These are phyloP conservation scores for Hemisphaericaspora nanyangensis DNA, from an alignment of 805 yeast genomes.

Conservation along the genomic window DNA sequence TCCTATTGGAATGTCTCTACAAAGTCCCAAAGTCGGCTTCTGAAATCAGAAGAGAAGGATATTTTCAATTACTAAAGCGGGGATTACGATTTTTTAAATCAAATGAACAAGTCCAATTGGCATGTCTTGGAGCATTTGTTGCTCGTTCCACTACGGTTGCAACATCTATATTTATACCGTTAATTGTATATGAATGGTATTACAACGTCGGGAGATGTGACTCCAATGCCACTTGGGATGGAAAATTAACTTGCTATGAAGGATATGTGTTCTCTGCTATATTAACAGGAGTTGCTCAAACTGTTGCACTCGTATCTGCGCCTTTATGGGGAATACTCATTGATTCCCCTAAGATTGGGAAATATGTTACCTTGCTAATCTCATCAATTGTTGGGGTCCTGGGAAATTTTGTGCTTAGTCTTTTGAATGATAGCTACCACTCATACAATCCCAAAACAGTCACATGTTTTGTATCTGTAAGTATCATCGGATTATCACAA, in stretches of 20 bases:
- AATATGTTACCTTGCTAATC: constrained; percentile 23
- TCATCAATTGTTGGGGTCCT: constrained; percentile 32
- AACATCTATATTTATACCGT: constrained; percentile 58
- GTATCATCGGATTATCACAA: constrained; percentile 54
- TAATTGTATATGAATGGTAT: constrained; percentile 57
- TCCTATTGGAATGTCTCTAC: constrained; percentile 43
- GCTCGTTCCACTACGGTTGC: constrained; percentile 62
- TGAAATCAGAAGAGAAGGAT: constrained; percentile 19
- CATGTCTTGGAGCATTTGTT: constrained; percentile 59
- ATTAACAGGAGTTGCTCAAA: constrained; percentile 63
- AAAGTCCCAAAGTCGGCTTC: constrained; percentile 28
- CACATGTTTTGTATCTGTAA: constrained; percentile 37
- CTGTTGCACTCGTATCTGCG: constrained; percentile 53
- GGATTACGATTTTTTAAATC: constrained; percentile 48
- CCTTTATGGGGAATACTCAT: constrained; percentile 62
- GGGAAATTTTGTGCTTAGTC: constrained; percentile 33
- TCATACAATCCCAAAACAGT: constrained; percentile 32
- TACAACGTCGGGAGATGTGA: constrained; percentile 49
- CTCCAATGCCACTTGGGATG: constrained; percentile 14
- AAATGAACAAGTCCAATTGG: constrained; percentile 47
- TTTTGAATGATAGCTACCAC: constrained; percentile 12
- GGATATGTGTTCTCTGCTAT: constrained; percentile 67
- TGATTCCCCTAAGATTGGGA: constrained; percentile 37
- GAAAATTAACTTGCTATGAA: constrained; percentile 47
- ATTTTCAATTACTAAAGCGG: constrained; percentile 37